These are phyloP conservation scores for Yamadazyma oceani DNA, from an alignment of 1,139 yeast genomes.

Conservation along the genomic window DNA sequence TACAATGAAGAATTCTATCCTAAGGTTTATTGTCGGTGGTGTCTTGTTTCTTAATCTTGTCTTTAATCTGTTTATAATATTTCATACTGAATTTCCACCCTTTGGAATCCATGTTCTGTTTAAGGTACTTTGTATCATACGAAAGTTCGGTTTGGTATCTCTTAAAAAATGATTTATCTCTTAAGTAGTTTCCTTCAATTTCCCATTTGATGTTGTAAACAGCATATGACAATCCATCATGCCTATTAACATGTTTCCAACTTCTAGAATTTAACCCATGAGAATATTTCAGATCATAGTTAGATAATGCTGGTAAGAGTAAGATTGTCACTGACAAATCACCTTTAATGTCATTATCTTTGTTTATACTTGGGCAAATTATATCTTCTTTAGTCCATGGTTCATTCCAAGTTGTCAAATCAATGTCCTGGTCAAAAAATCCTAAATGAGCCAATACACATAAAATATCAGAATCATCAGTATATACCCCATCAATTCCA, in stretches of 20 bases:
- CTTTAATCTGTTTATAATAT: slow-evolving; percentile 27
- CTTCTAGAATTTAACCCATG: slow-evolving; percentile 72
- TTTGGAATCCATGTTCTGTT: slow-evolving; percentile 15
- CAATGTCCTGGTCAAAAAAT: slow-evolving; percentile 36
- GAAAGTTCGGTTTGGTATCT: slow-evolving; percentile 28
- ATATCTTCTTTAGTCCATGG: slow-evolving; percentile 30
- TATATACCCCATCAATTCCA: slow-evolving; percentile 70
- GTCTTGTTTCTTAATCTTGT: slow-evolving; percentile 15
- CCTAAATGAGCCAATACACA: slow-evolving; percentile 77
- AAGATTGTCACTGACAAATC: slow-evolving; percentile 72
- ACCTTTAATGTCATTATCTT: slow-evolving; percentile 31
- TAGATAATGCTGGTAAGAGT: slow-evolving; percentile 64
- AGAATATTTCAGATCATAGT: slow-evolving; percentile 62
- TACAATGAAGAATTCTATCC: no score
- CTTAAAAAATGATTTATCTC: slow-evolving; percentile 32
- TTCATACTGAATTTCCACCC: slow-evolving; percentile 38
- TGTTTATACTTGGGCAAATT: slow-evolving; percentile 22
- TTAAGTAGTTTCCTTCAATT: slow-evolving; percentile 28
- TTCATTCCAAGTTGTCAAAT: slow-evolving; percentile 37
- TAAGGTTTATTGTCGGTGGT: neutral
- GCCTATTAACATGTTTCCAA: slow-evolving; percentile 56
- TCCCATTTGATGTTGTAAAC: slow-evolving; percentile 59
- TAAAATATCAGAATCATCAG: slow-evolving; percentile 89
- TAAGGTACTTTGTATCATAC: slow-evolving; percentile 24
- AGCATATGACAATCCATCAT: slow-evolving; percentile 69